These are phyloP conservation scores for Coemansia sp. DNA, from an alignment of 192 early-diverging fungal genomes.

Conservation along the genomic window DNA sequence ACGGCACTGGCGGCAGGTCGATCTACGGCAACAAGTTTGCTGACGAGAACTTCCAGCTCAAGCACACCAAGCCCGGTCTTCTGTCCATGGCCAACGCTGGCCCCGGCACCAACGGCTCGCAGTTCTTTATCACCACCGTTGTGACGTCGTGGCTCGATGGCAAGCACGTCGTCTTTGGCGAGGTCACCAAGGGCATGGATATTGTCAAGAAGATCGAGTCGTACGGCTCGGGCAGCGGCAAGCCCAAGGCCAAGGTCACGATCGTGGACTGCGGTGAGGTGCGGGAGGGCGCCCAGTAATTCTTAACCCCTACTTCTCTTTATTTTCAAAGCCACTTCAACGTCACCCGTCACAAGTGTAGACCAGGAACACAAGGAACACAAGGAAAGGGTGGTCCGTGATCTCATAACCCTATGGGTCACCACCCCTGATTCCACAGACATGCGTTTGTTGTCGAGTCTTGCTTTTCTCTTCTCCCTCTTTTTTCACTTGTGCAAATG, in stretches of 20 bases:
- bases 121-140: conserved; percentile 76
- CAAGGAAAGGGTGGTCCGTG: too few species aligned
- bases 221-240: conserved; percentile 45
- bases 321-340: not conserved
- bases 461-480: not conserved
- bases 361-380: too few species aligned
- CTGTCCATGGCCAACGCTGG: conserved; percentile 83
- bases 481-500: too few species aligned
- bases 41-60: conserved; percentile 71
- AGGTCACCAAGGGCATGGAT: conserved; percentile 65
- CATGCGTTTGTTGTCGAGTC: too few species aligned
- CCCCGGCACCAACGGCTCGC: conserved; percentile 72
- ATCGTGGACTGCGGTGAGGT: conserved; percentile 66
- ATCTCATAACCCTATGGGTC: too few species aligned
- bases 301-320: too few species aligned
- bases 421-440: too few species aligned
- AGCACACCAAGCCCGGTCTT: conserved; percentile 61
- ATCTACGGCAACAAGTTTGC: conserved; percentile 78
- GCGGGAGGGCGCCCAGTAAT: too few species aligned
- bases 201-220: conserved; percentile 72
- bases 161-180: conserved; percentile 76
- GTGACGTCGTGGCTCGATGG: conserved; percentile 67
- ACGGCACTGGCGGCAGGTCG: conserved; percentile 79
- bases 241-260: conserved; percentile 56
- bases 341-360: too few species aligned